phyloP scores from a whole-genome alignment of 2,329 filamentous ascomycete species.

The Fusarium hainanense region DNA sequence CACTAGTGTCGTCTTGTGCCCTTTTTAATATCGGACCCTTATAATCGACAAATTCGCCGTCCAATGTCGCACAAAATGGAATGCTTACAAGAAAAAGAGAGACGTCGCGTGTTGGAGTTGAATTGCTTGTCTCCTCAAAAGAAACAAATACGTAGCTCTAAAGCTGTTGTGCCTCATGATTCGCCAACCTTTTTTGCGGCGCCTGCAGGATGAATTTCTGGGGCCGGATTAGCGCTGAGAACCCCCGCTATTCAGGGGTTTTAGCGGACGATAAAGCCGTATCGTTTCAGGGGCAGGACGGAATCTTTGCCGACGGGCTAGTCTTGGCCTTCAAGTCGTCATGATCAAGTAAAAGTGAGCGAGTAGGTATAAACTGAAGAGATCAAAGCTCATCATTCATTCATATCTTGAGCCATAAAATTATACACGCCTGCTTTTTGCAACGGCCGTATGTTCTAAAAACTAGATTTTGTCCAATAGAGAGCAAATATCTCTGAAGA shows the following conservation, averaged over 20 bases:
- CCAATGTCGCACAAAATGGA: neutral
- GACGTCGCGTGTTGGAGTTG: conserved; percentile 21
- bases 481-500: conserved; percentile 6
- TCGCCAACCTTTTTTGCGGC: conserved; percentile 19
- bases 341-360: neutral
- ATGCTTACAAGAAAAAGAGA: neutral
- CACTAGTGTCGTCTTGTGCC: neutral
- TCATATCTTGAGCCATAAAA: conserved; percentile 15
- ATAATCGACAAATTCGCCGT: neutral
- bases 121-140: conserved; percentile 20
- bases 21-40: neutral
- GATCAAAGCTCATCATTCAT: conserved; percentile 15
- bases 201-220: conserved; percentile 27
- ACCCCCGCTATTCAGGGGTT: conserved; percentile 36
- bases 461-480: conserved; percentile 17
- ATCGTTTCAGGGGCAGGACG: conserved; percentile 26
- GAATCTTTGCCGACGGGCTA: conserved; percentile 6
- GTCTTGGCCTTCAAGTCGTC: neutral
- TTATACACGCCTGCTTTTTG: conserved; percentile 18
- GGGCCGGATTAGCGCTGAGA: conserved; percentile 34
- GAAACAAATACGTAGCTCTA: conserved; percentile 30
- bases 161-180: conserved; percentile 30
- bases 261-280: conserved; percentile 24
- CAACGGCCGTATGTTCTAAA: conserved; percentile 15
- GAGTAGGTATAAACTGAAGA: neutral